Evolutionary conservation across 768 basidiomycete species (phyloP).

Genomic region (Auricularia sp.): DNA sequence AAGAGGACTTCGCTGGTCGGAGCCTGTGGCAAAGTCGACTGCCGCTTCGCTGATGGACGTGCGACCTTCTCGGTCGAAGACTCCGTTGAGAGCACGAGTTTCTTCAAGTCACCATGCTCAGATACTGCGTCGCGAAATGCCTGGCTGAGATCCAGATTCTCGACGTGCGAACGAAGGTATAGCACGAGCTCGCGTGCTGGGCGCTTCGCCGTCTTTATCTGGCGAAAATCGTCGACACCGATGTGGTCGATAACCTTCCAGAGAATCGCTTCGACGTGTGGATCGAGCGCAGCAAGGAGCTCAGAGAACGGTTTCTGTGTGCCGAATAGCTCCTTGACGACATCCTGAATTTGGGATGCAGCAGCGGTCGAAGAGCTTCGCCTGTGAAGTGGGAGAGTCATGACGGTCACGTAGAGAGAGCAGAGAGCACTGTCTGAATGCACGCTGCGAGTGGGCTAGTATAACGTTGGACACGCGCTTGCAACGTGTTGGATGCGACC

Average conservation of each 20-base stretch:
- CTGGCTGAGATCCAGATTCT: not conserved
- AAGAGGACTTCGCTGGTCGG: not conserved
- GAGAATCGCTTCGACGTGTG: not conserved
- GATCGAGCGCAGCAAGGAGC: not conserved
- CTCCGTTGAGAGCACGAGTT: not conserved
- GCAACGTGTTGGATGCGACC: not conserved
- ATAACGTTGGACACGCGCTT: not conserved
- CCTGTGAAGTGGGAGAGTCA: not conserved
- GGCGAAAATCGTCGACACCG: conserved; percentile 31
- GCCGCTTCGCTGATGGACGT: not conserved
- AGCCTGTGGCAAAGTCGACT: not conserved
- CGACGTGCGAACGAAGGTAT: not conserved
- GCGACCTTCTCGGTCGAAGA: not conserved
- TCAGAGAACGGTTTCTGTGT: not conserved
- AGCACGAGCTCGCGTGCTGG: not conserved
- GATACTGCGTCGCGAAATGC: not conserved
- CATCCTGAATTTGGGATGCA: not conserved
- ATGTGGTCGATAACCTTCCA: conserved; percentile 27
- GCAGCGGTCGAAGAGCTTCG: not conserved
- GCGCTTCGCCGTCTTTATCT: conserved; percentile 6
- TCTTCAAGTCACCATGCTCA: not conserved
- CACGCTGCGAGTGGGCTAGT: not conserved
- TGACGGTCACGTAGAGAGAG: not conserved
- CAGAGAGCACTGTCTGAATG: not conserved
- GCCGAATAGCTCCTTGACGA: not conserved